Evolutionary conservation across 176 grass and related monocot species (phyloP).

Genomic region (Panicum miliaceum): DNA sequence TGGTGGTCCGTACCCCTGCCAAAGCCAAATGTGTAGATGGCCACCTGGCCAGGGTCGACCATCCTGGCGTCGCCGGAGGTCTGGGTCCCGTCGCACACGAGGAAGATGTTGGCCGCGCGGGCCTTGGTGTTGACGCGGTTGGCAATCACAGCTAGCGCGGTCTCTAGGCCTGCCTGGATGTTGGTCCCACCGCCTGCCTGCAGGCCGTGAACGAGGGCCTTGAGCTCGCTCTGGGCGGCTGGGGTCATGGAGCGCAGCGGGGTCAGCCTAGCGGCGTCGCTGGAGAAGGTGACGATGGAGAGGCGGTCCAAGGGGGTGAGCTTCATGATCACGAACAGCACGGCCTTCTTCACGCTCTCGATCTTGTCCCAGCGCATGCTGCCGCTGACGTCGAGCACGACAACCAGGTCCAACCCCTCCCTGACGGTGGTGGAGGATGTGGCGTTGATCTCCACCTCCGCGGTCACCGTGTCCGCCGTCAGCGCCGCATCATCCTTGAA

Average conservation of each 20-base stretch:
- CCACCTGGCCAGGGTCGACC: neutral
- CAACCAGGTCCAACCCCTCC: slow-evolving; percentile 2
- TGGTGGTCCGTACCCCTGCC: neutral
- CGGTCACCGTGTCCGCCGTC: neutral
- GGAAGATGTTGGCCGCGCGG: slow-evolving; percentile 12
- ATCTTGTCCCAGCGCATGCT: neutral
- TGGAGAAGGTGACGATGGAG: slow-evolving; percentile 23
- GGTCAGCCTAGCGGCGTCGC: neutral
- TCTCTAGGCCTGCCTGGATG: neutral
- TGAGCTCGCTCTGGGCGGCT: neutral
- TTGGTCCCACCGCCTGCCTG: neutral
- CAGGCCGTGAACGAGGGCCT: neutral
- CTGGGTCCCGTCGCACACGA: neutral
- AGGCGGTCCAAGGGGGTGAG: slow-evolving; percentile 34
- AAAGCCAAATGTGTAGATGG: neutral
- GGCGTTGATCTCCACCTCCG: slow-evolving; percentile 27
- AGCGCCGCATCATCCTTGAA: neutral
- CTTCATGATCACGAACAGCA: slow-evolving; percentile 26
- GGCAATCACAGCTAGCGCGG: neutral
- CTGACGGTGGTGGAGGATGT: neutral
- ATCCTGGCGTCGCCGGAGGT: neutral
- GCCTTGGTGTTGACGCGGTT: neutral
- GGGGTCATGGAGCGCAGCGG: slow-evolving; percentile 10
- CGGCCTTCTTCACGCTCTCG: neutral
- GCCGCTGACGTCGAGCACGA: neutral